These are phyloP conservation scores for Lentinula raphanica DNA, from an alignment of 768 basidiomycete genomes.

Conservation along the genomic window DNA sequence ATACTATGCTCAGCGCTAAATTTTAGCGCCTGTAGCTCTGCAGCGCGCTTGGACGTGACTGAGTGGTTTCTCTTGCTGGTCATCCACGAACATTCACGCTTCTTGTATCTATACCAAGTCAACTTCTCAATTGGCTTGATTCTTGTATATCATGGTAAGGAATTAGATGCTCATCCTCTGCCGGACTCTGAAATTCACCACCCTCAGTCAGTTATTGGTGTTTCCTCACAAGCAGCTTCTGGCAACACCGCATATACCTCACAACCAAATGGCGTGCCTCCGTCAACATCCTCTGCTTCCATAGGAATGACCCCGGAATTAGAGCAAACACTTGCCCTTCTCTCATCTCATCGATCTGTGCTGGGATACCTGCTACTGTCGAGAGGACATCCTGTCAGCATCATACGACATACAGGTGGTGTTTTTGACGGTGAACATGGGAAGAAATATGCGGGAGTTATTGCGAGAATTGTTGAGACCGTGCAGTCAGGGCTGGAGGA, in stretches of 20 bases:
- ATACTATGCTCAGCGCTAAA: too few relatives aligned
- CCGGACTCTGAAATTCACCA: background rate
- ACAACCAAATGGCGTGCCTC: slow-evolving; percentile 20
- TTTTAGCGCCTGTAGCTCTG: too few relatives aligned
- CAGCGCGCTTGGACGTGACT: too few relatives aligned
- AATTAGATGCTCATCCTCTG: background rate
- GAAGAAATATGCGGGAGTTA: slow-evolving; percentile 63
- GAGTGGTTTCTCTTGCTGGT: too few relatives aligned
- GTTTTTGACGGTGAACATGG: slow-evolving; percentile 85
- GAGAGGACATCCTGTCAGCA: slow-evolving; percentile 63
- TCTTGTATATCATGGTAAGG: background rate
- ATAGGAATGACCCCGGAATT: slow-evolving; percentile 65
- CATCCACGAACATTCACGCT: background rate
- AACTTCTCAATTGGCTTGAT: too few relatives aligned
- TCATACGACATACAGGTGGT: slow-evolving; percentile 81
- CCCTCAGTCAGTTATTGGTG: slow-evolving; percentile 2
- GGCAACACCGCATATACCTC: slow-evolving; percentile 21
- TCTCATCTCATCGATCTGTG: slow-evolving; percentile 80
- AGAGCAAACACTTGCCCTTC: slow-evolving; percentile 68
- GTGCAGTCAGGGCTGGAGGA: slow-evolving; percentile 79
- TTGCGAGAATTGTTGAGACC: slow-evolving; percentile 71
- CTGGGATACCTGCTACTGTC: slow-evolving; percentile 84
- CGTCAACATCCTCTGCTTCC: slow-evolving; percentile 17
- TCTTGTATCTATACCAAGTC: too few relatives aligned
- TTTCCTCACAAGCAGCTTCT: slow-evolving; percentile 16